Percentiles rank a stretch among this genome's conserved stretches.
Evolutionary conservation across 2,329 filamentous ascomycete species (phyloP).

Genomic region (Dichotomopilus funicola): DNA sequence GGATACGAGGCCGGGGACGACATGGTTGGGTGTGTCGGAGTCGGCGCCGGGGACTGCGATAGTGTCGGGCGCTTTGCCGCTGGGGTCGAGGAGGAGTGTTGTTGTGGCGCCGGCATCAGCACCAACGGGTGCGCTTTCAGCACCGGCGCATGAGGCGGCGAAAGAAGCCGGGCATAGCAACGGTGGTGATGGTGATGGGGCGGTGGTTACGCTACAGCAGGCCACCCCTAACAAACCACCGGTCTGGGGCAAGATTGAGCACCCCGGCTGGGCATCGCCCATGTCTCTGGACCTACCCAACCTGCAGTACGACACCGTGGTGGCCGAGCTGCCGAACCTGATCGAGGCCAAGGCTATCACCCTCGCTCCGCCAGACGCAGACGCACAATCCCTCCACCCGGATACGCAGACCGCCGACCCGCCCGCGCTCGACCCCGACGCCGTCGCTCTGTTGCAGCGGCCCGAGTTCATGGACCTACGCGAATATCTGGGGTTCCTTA

Average conservation of each 20-base stretch:
- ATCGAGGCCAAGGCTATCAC: conserved; percentile 92
- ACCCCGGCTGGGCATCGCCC: conserved; percentile 84
- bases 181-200: too few relatives aligned
- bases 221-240: conserved; percentile 22
- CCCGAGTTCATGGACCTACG: conserved; percentile 66
- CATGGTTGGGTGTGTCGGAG: too few relatives aligned
- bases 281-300: conserved; percentile 66
- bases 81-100: too few relatives aligned
- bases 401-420: conserved; percentile 24
- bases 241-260: conserved; percentile 76
- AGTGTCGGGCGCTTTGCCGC: too few relatives aligned
- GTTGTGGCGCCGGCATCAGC: too few relatives aligned
- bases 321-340: conserved; percentile 78
- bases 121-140: not conserved
- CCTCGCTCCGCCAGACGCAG: conserved; percentile 56
- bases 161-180: conserved; percentile 33
- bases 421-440: conserved; percentile 55
- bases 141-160: conserved; percentile 10
- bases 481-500: conserved; percentile 69
- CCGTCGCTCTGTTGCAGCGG: conserved; percentile 66
- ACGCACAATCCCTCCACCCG: conserved; percentile 23
- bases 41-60: too few relatives aligned
- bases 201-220: conserved; percentile 38
- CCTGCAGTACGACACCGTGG: conserved; percentile 75
- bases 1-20: too few relatives aligned